A percentile compares a stretch with the other conserved stretches of the same genome.
Conservation (phyloP, 2,329 filamentous ascomycete genomes). For the Penicillium vulpinum region DNA sequence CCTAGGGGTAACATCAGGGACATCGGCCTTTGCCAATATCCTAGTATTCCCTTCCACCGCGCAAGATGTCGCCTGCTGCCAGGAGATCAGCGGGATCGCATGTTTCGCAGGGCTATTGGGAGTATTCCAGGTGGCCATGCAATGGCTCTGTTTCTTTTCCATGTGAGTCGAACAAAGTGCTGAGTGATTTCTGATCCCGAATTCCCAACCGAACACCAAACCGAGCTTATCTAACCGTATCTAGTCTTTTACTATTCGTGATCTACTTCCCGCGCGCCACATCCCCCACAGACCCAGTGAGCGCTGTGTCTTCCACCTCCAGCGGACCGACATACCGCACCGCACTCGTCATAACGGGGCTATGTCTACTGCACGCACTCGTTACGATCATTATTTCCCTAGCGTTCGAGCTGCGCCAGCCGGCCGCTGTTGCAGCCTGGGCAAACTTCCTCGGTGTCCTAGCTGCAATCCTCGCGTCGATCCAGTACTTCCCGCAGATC, state of each 20-base stretch:
- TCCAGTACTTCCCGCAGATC: constrained; percentile 96
- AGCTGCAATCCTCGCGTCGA: constrained; percentile 72
- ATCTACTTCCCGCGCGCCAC: constrained; percentile 79
- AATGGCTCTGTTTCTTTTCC: constrained; percentile 87
- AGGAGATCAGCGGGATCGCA: constrained; percentile 73
- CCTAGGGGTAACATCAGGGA: constrained; percentile 87
- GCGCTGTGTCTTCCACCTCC: constrained; percentile 34
- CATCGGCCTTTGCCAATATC: constrained; percentile 88
- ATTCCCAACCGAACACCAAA: background rate
- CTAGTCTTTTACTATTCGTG: constrained; percentile 85
- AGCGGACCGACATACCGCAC: constrained; percentile 71
- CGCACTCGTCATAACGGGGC: constrained; percentile 70
- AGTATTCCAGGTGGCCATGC: constrained; percentile 84
- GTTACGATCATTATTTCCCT: constrained; percentile 65
- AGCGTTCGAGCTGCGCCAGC: constrained; percentile 64
- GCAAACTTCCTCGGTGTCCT: constrained; percentile 82
- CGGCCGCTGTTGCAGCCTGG: constrained; percentile 69
- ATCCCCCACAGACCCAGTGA: constrained; percentile 49
- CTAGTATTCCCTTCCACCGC: constrained; percentile 80
- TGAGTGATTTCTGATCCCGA: background rate
- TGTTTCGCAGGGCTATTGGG: constrained; percentile 85
- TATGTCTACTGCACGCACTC: constrained; percentile 74
- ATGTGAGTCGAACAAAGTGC: constrained; percentile 63
- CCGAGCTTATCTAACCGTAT: background rate
- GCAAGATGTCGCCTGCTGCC: constrained; percentile 82